Evolutionary conservation across 352 stramenopile species (phyloP).

Genomic region (Phytophthora hibernalis): DNA sequence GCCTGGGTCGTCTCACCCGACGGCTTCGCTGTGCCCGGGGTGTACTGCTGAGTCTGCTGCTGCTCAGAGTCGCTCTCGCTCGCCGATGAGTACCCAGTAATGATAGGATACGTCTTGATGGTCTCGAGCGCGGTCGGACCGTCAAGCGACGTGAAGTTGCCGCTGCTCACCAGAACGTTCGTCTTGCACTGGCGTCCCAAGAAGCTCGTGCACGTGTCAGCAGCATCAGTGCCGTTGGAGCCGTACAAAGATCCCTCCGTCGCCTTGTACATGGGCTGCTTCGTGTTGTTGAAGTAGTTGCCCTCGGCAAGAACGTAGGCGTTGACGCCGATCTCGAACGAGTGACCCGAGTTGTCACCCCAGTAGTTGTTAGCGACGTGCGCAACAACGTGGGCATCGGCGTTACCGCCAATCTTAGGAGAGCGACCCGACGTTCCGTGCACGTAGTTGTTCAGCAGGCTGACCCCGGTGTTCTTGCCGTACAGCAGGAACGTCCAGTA

Average conservation of each 20-base stretch:
- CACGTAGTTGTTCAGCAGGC: constrained; percentile 52
- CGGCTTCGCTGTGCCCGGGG: constrained; percentile 17
- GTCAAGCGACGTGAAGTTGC: constrained; percentile 33
- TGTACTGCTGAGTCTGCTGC: constrained; percentile 30
- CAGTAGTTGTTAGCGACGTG: constrained; percentile 45
- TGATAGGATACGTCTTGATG: constrained; percentile 12
- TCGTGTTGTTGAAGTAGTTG: constrained; percentile 54
- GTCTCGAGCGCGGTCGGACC: constrained; percentile 16
- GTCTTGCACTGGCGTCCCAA: constrained; percentile 33
- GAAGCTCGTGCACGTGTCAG: constrained; percentile 16
- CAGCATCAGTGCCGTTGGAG: constrained; percentile 2
- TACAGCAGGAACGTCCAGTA: constrained; percentile 57
- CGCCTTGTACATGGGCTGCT: constrained; percentile 27
- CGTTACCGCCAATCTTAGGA: constrained; percentile 36
- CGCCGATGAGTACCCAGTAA: constrained; percentile 15
- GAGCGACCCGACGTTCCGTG: constrained; percentile 48
- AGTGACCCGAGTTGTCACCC: constrained; percentile 44
- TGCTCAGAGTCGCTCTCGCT: constrained; percentile 15
- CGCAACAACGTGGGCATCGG: too few relatives aligned
- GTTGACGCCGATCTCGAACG: constrained; percentile 39
- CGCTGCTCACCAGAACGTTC: constrained; percentile 38
- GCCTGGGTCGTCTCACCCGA: constrained; percentile 17
- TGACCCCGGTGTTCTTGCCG: constrained; percentile 36
- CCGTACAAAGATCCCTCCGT: constrained; percentile 16
- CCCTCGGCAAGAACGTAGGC: constrained; percentile 45